Evolutionary conservation across 106 monocot genomes (phyloP).

Genomic region (Narthecium ossifragum): DNA sequence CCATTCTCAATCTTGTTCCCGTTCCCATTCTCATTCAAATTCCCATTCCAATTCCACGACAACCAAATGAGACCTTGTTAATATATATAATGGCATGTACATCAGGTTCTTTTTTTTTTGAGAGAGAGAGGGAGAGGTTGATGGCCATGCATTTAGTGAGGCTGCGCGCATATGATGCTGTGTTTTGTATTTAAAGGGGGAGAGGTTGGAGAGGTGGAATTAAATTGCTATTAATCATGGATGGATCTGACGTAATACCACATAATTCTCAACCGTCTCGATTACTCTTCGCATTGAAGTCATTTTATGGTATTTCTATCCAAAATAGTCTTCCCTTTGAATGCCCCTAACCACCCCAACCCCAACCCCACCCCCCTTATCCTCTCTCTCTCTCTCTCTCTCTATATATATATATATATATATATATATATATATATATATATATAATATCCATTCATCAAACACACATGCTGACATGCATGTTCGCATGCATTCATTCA

Average conservation of each 20-base stretch:
- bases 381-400: background rate
- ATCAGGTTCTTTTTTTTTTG: no score
- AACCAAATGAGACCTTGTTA: no score
- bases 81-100: background rate
- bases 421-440: background rate
- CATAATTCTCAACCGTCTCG: slow-evolving; percentile 20
- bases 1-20: no score
- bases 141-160: slow-evolving; percentile 9
- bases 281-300: slow-evolving; percentile 32
- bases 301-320: slow-evolving; percentile 25
- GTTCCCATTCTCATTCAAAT: no score
- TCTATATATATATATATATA: background rate
- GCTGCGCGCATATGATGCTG: no score
- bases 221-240: slow-evolving; percentile 12
- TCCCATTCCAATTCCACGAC: no score
- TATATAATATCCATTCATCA: background rate
- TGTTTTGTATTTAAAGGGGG: slow-evolving; percentile 1
- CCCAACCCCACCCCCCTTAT: background rate
- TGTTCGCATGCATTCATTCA: no score
- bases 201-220: background rate
- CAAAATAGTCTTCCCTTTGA: slow-evolving; percentile 21
- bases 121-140: no score
- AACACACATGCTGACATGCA: background rate
- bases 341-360: slow-evolving; percentile 18
- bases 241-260: slow-evolving; percentile 4